Conservation (phyloP, 2,329 filamentous ascomycete genomes). For the Epichloe coenophiala region DNA sequence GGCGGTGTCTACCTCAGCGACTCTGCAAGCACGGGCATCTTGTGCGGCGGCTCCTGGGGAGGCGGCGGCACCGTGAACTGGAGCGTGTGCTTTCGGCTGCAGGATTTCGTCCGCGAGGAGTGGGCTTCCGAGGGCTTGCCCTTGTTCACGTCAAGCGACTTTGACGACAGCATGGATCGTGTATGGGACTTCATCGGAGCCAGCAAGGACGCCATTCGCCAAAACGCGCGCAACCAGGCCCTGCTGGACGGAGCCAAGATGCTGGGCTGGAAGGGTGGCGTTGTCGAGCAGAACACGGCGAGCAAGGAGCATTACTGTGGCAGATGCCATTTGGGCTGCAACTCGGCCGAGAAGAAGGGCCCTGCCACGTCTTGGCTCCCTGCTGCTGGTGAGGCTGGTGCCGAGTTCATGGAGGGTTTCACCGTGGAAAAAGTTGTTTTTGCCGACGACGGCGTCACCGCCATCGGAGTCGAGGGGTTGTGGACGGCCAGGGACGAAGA, state of each 20-base stretch:
- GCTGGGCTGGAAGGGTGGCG: constrained; percentile 56
- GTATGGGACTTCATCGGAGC: constrained; percentile 73
- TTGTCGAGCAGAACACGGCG: constrained; percentile 69
- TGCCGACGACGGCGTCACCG: constrained; percentile 40
- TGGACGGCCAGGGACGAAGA: constrained; percentile 61
- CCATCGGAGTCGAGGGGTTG: constrained; percentile 56
- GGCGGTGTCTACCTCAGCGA: constrained; percentile 43
- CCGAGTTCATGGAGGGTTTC: constrained; percentile 75
- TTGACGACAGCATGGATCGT: constrained; percentile 65
- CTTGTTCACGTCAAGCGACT: constrained; percentile 62
- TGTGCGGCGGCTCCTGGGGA: constrained; percentile 64
- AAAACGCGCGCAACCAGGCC: constrained; percentile 58
- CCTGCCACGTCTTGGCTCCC: constrained; percentile 66
- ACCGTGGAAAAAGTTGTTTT: constrained; percentile 59
- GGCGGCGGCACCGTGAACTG: constrained; percentile 85
- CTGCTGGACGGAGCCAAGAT: constrained; percentile 64
- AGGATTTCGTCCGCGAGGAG: constrained; percentile 63
- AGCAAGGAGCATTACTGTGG: constrained; percentile 63
- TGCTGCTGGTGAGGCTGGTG: constrained; percentile 63
- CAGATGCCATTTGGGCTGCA: constrained; percentile 46
- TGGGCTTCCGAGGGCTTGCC: constrained; percentile 60
- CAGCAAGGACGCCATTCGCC: constrained; percentile 47
- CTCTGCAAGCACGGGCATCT: constrained; percentile 43
- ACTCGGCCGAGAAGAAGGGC: constrained; percentile 62
- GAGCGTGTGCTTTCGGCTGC: constrained; percentile 53